Conservation (phyloP, 305 asterid genomes). For the Stenogyne calaminthoides region DNA sequence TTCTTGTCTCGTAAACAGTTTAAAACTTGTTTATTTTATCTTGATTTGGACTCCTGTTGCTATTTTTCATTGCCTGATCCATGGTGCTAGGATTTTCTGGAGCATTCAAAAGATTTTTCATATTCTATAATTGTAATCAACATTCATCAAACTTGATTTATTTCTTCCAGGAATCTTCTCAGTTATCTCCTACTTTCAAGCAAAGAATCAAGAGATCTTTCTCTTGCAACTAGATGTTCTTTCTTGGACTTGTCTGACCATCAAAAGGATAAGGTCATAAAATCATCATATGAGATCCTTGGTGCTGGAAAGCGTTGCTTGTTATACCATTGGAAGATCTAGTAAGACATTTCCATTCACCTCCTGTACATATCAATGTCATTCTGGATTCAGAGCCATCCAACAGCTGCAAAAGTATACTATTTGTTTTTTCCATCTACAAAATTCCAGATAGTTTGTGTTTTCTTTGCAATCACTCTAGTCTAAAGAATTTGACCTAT, state of each 20-base stretch:
- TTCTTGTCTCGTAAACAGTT: background rate
- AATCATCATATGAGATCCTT: constrained; percentile 66
- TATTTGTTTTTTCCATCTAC: background rate
- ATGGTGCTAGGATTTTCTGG: background rate
- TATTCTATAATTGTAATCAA: constrained; percentile 21
- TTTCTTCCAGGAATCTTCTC: constrained; percentile 70
- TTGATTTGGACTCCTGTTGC: background rate
- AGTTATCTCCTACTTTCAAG: constrained; percentile 73
- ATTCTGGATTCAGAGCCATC: constrained; percentile 46
- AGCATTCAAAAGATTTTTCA: background rate
- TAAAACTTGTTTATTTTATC: constrained; percentile 4
- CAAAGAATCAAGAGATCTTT: constrained; percentile 68
- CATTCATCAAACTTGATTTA: constrained; percentile 36
- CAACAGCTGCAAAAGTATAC: constrained; percentile 71
- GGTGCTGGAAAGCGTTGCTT: constrained; percentile 93
- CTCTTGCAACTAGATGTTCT: constrained; percentile 69
- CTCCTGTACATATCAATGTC: constrained; percentile 54
- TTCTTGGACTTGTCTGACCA: constrained; percentile 47
- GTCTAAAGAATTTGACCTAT: constrained; percentile 23
- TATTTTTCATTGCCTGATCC: constrained; percentile 10
- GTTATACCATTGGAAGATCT: constrained; percentile 50
- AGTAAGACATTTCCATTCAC: constrained; percentile 41
- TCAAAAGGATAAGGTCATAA: constrained; percentile 50
- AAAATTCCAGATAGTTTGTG: background rate
- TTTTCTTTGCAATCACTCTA: constrained; percentile 11